Base-by-base conservation (phyloP, 148 eudicot species). In the Cornus kousa region DNA sequence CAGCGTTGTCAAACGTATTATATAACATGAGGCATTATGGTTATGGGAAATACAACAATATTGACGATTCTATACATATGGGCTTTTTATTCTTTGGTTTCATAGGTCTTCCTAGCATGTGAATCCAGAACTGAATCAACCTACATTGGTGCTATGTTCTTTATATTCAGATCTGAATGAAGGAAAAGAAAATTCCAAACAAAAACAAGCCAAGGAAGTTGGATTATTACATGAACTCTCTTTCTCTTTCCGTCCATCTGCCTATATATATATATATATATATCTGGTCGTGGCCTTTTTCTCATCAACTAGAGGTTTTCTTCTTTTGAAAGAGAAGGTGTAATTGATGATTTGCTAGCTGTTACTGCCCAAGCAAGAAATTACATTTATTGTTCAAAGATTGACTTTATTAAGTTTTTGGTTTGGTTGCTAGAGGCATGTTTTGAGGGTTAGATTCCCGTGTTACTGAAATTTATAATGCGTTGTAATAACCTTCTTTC, bases 361-460 rank as follows among this genome's bases (percentile, higher is more conserved):
- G n/a, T n/a, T 14, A 10, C 17, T 55, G 14, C 5, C 60, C 60
- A 55, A 55, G 11, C 11, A 55, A 43, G 7, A 43, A 14, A 3
- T 55, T 5, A 14, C 60, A 55, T 55, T 55, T 8, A 7, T 2
- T 55, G 11, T 5, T 55, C 53, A 55, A 55, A 55, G 60, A 55
- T 55, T n/a, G n/a, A n/a, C n/a, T n/a, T n/a, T n/a, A n/a, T n/a
- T n/a, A n/a, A n/a, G n/a, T n/a, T n/a, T n/a, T n/a, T n/a, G n/a
- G n/a, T n/a, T n/a, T n/a, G n/a, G n/a, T n/a, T 5, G 60, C 32
- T 79, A 71, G 60, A 74, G 28, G 70, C 37, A 12, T 79, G n/a
- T 32, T 50, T 71, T 35, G 68, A 57, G 50, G 11, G 23, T 74
- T 73, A 57, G 9, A n/a, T n/a, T 55, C 57, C 76, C 17, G 40